These are phyloP conservation scores for Trichoderma hamatum DNA, from an alignment of 2,329 filamentous ascomycete genomes.

Conservation along the genomic window DNA sequence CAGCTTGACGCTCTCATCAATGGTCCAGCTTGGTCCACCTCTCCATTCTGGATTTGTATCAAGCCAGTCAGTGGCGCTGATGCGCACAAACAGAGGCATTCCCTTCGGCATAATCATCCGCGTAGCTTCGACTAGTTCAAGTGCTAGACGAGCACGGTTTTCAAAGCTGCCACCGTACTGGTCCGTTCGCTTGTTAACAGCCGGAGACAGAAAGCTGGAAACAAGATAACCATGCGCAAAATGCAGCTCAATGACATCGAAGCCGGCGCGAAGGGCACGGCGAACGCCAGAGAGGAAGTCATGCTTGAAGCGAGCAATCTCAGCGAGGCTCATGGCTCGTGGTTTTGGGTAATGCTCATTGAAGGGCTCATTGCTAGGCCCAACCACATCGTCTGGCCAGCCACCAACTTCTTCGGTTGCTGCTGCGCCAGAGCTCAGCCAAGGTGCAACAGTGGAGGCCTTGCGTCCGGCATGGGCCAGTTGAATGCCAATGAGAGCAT, in stretches of 20 bases:
- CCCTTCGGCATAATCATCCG: constrained; percentile 64
- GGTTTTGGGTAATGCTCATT: constrained; percentile 61
- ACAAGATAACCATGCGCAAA: constrained; percentile 75
- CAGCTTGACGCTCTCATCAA: constrained; percentile 65
- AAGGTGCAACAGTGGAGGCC: constrained; percentile 59
- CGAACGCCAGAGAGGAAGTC: constrained; percentile 58
- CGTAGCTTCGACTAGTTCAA: constrained; percentile 68
- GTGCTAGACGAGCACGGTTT: constrained; percentile 68
- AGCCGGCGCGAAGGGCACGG: constrained; percentile 65
- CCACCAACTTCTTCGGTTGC: constrained; percentile 48
- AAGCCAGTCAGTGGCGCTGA: constrained; percentile 78
- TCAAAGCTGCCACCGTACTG: constrained; percentile 70
- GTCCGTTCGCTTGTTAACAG: constrained; percentile 70
- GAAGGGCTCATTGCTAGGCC: constrained; percentile 53
- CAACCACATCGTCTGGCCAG: constrained; percentile 55
- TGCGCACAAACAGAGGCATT: constrained; percentile 73
- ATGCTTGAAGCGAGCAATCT: constrained; percentile 66
- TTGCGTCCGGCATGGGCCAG: constrained; percentile 74
- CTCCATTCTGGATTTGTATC: constrained; percentile 59
- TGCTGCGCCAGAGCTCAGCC: constrained; percentile 61
- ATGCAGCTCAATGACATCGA: constrained; percentile 72
- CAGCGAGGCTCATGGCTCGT: constrained; percentile 63
- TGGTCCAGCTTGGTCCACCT: constrained; percentile 63
- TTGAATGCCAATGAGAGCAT: constrained; percentile 71
- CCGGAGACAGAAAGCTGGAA: constrained; percentile 71